Conservation (phyloP, 2,329 filamentous ascomycete genomes). For the Colletotrichum liriopes region DNA sequence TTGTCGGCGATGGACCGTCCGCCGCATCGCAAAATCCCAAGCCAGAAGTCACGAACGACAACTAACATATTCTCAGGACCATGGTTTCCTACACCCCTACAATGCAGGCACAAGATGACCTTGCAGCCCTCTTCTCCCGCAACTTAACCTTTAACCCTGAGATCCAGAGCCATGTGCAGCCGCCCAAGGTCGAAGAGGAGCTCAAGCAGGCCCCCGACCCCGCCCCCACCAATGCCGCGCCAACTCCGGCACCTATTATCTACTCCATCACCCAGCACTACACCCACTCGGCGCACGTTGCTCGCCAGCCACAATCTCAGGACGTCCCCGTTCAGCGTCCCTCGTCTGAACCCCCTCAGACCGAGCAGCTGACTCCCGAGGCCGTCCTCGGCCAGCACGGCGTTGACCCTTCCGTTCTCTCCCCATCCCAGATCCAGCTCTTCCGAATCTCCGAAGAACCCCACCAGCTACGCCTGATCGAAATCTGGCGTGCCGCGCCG, state of each 20-base stretch:
- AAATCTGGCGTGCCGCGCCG: conserved; percentile 89
- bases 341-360: conserved; percentile 67
- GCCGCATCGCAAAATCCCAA: neutral
- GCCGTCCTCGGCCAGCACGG: conserved; percentile 75
- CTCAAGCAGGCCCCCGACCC: conserved; percentile 48
- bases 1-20: conserved; percentile 28
- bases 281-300: conserved; percentile 82
- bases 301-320: conserved; percentile 55
- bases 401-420: conserved; percentile 79
- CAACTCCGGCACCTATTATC: conserved; percentile 64
- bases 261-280: conserved; percentile 89
- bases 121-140: conserved; percentile 83
- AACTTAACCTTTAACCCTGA: conserved; percentile 77
- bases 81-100: conserved; percentile 59
- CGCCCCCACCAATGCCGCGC: conserved; percentile 48
- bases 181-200: conserved; percentile 51
- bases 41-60: neutral
- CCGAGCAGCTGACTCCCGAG: conserved; percentile 67
- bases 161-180: conserved; percentile 49
- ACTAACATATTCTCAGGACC: conserved; percentile 43
- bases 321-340: conserved; percentile 57
- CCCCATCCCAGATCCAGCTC: conserved; percentile 82
- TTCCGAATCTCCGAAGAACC: conserved; percentile 82
- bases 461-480: conserved; percentile 82
- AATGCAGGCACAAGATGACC: conserved; percentile 83